Base-by-base conservation (phyloP, 805 yeast genomes). In the Candida methanosorbosa region DNA sequence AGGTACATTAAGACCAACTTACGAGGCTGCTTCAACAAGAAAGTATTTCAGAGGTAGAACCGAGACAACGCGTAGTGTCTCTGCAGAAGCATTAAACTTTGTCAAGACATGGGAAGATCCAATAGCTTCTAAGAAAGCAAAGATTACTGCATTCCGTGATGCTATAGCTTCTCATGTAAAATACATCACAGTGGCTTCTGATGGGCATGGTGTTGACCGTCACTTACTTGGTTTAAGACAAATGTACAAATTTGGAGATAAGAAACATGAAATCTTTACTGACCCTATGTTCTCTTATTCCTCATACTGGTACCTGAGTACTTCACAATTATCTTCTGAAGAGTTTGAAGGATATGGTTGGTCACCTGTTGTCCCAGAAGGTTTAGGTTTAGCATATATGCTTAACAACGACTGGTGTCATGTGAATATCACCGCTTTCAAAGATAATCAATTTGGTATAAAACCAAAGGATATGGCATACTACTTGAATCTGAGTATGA, bases 11-110 rank as follows among this genome's bases (percentile, higher is more conserved):
- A 72, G 90, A 52, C 96, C 97, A 43, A 90, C 97, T 11, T 90
- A 90, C 61, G 98, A 90, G 61, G 80, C 95, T 34, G 96, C 97
- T 3, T 85, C 97, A 16, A 90, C 97, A 2, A 77, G 97, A 59
- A 80, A 76, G 56, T 90, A 70, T 59, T 81, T 76, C 52, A 78
- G 74, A 50, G 98, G 98, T 37, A 76, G 98, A 57, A 90, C 97
- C 8, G 98, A 90, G 61, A 82, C 96, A 18, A 86, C 92, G 41
- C 74, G 98, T 51, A 64, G 86, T 4, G 95, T 85, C 9, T 78
- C 95, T 8, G 54, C 56, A 34, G 94, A 81, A 53, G 72, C 86
- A 18, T 65, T 72, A 32, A 64, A 64, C 23, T 83, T 87, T 59
- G 94, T 82, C 38, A 64, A 72, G 52, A 75, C 81, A 24, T 84